Conservation (phyloP, 768 basidiomycete genomes). For the Galerina marginata region DNA sequence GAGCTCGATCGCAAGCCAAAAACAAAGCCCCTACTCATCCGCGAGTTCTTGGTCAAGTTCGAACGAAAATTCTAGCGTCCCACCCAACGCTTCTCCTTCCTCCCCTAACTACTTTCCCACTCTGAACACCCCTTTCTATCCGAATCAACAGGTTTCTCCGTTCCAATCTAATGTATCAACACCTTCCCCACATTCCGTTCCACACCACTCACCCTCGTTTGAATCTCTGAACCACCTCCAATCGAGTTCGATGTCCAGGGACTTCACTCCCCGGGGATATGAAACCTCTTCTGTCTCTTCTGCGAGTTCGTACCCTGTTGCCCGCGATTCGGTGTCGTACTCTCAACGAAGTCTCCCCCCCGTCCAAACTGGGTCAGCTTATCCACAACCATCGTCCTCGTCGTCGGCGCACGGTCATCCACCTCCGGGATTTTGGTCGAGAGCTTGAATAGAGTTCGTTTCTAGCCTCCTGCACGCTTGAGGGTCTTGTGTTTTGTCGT, state of each 20-base stretch:
- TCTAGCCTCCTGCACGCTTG: background rate
- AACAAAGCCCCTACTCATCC: constrained; percentile 20
- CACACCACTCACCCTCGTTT: constrained; percentile 12
- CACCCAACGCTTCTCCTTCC: constrained; percentile 18
- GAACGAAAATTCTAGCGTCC: constrained; percentile 12
- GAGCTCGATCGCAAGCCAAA: constrained; percentile 12
- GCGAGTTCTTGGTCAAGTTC: constrained; percentile 24
- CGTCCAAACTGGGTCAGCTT: constrained; percentile 31
- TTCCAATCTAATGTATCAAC: constrained; percentile 28
- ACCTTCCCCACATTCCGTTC: constrained; percentile 17
- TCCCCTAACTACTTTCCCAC: constrained; percentile 52
- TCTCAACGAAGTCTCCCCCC: constrained; percentile 33
- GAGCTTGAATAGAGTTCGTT: constrained; percentile 20
- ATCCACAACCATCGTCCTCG: constrained; percentile 28
- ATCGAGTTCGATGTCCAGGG: constrained; percentile 18
- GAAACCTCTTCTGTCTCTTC: constrained; percentile 20
- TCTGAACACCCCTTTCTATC: constrained; percentile 63
- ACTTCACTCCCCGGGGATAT: constrained; percentile 20
- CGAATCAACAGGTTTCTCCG: constrained; percentile 39
- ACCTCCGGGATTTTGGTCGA: constrained; percentile 26
- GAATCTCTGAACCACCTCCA: constrained; percentile 23
- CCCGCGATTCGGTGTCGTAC: constrained; percentile 28
- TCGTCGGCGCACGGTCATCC: constrained; percentile 24
- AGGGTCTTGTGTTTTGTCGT: background rate
- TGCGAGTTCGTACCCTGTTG: constrained; percentile 21